Evolutionary conservation across 257 asterid genomes (phyloP), one percentile per base, ranked within the genome.

Genomic region (Nicotiana knightiana): DNA sequence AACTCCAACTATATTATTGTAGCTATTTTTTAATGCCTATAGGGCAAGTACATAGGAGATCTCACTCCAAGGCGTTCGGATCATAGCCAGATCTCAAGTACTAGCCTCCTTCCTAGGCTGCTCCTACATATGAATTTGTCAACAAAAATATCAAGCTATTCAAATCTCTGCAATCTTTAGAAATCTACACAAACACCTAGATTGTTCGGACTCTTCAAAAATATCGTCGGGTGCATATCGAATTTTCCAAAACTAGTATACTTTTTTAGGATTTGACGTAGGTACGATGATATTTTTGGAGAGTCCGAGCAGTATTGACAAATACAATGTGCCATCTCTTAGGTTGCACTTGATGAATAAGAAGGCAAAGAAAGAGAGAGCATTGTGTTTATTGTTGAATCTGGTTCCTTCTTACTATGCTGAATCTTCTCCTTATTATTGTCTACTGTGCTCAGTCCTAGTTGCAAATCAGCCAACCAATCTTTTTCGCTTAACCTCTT

Each of bases 281-380:
- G 10, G 0, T 39, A 2, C 3, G 48, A 39, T 0, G 7, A 0
- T 39, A 39, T 39, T 39, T 39, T 7, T 39, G 2, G 0, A 39
- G 10, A 8, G 48, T 39, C 10, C 48, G 48, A 8, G 10, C 10
- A 7, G 0, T 7, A 39, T 39, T 7, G 11, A 8, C 48, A 7
- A 39, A 39, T 1, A 39, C 48, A 39, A 7, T 39, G 48, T 39
- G 48, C 39, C 61, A 46, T 71, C 61, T 46, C 39, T 71, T 46
- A 71, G 39, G 61, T 71, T 71, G 61, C 61, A 71, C 39, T 71
- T 71, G 61, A 46, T 24, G 79, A 46, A 71, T 46, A 71, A 71
- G 61, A 71, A 46, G 61, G 79, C 61, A 91, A 79, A 48, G 96
- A 90, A 33, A 94, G 96, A 68, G 98, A 94, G 81, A 94, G 97